These are phyloP conservation scores for Agrocybe pediades DNA, from an alignment of 768 basidiomycete species.

Conservation along the genomic window DNA sequence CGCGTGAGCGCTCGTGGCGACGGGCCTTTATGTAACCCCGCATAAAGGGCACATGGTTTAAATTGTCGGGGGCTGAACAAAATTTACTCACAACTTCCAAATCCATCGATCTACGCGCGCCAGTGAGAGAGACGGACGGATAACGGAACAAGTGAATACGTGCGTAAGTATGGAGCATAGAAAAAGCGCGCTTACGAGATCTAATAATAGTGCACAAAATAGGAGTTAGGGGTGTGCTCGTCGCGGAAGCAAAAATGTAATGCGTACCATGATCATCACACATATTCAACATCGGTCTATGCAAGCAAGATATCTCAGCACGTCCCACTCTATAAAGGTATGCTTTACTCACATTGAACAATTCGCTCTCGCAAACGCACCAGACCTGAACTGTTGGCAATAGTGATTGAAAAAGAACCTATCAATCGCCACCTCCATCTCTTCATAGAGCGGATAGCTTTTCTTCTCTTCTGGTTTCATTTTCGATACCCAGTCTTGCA, in stretches of 20 bases:
- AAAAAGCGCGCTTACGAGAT: conserved; percentile 38
- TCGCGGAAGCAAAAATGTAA: conserved; percentile 6
- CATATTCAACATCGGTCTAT: conserved; percentile 87
- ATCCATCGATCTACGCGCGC: conserved; percentile 65
- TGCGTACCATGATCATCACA: conserved; percentile 84
- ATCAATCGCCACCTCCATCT: conserved; percentile 77
- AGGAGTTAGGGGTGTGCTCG: not conserved
- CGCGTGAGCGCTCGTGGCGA: too few relatives aligned
- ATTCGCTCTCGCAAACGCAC: conserved; percentile 90
- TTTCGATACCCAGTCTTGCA: conserved; percentile 81
- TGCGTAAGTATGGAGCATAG: not conserved
- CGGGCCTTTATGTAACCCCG: too few relatives aligned
- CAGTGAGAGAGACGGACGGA: conserved; percentile 22
- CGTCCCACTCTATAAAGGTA: conserved; percentile 1
- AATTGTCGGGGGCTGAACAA: too few relatives aligned
- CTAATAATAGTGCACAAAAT: conserved; percentile 23
- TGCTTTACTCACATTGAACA: conserved; percentile 72
- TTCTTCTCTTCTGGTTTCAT: conserved; percentile 62
- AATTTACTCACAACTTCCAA: conserved; percentile 70
- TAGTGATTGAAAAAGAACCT: conserved; percentile 92
- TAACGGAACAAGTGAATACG: not conserved
- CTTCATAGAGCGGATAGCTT: conserved; percentile 59
- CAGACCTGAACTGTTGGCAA: conserved; percentile 81
- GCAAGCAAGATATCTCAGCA: not conserved
- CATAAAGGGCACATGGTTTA: too few relatives aligned